Evolutionary conservation across 306 rosid genomes (phyloP).

Genomic region (Fragaria iinumae): DNA sequence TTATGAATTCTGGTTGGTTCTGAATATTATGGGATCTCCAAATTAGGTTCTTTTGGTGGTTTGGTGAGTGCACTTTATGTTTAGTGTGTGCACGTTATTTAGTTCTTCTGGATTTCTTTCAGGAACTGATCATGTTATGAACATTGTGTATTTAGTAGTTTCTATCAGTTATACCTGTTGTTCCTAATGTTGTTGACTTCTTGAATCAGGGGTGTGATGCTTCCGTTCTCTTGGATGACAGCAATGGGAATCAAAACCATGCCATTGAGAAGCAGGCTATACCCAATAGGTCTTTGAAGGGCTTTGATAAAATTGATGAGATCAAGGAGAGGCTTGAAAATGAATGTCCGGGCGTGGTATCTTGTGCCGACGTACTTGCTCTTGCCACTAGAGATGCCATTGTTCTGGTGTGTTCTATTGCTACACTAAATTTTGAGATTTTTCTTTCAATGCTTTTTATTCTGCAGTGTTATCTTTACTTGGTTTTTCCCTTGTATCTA

Average conservation of each 20-base stretch:
- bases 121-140: background rate
- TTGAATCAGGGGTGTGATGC: slow-evolving; percentile 48
- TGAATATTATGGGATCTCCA: background rate
- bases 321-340: slow-evolving; percentile 45
- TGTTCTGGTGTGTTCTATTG: slow-evolving; percentile 30
- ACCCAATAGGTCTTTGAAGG: slow-evolving; percentile 56
- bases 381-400: slow-evolving; percentile 48
- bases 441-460: background rate
- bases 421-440: slow-evolving; percentile 2
- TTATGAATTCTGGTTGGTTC: background rate
- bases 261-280: slow-evolving; percentile 66
- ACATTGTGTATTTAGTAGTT: background rate
- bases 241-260: slow-evolving; percentile 35
- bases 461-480: background rate
- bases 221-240: slow-evolving; percentile 51
- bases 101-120: background rate
- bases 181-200: background rate
- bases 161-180: background rate
- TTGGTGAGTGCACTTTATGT: background rate
- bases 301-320: slow-evolving; percentile 31
- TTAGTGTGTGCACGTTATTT: background rate
- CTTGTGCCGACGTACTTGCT: slow-evolving; percentile 44
- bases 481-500: background rate
- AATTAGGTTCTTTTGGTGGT: background rate
- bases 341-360: slow-evolving; percentile 41